Conservation (phyloP, 2,329 filamentous ascomycete genomes). For the Colletotrichum tofieldiae region DNA sequence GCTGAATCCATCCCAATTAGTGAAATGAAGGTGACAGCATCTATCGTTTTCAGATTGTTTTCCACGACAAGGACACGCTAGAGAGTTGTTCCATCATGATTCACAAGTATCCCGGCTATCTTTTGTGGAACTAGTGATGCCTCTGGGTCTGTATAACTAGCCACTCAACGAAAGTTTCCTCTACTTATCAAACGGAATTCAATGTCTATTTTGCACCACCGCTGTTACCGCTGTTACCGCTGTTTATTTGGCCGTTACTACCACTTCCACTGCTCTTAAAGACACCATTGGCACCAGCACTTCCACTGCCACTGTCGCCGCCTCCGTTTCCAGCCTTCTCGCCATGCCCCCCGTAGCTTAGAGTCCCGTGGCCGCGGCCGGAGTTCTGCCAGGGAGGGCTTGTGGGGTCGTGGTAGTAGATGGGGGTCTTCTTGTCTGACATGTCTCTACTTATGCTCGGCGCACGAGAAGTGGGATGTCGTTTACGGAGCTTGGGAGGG, state of each 20-base stretch:
- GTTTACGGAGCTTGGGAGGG: neutral
- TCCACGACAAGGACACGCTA: neutral
- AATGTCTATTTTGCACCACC: neutral
- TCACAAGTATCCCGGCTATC: too few relatives aligned
- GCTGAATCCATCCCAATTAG: neutral
- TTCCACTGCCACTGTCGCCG: neutral
- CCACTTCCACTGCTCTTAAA: neutral
- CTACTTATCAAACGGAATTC: neutral
- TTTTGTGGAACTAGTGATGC: too few relatives aligned
- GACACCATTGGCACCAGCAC: neutral
- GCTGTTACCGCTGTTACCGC: neutral
- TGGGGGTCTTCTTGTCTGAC: slow-evolving; percentile 2
- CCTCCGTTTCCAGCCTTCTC: neutral
- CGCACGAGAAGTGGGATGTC: neutral
- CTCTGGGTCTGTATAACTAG: too few relatives aligned
- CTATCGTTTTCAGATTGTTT: neutral
- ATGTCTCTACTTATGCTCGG: neutral
- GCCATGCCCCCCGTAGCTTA: neutral
- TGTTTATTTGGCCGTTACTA: neutral
- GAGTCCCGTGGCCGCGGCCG: neutral
- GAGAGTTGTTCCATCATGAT: too few relatives aligned
- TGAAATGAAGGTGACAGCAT: neutral
- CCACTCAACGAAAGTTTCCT: neutral
- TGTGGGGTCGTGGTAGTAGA: slow-evolving; percentile 20
- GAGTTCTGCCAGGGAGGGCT: slow-evolving; percentile 7